Base-by-base conservation (phyloP, 1,139 yeast species). In the Lodderomyces beijingensis region DNA sequence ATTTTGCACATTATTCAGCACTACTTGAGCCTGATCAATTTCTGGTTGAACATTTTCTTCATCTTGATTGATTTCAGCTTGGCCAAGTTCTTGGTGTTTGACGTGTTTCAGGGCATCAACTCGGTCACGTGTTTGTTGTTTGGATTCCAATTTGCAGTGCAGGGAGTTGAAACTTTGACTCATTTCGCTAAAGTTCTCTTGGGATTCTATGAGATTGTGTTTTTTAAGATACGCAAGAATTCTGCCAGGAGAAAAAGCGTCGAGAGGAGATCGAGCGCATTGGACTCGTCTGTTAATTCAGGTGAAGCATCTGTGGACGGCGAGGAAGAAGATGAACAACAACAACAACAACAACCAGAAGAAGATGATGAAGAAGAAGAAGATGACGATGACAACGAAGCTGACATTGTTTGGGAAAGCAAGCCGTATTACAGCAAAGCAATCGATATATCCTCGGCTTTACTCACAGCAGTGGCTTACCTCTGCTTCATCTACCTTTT, bases 131-230 rank as follows among this genome's bases (percentile, higher is more conserved):
- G 79, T 67, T 47, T 71, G 55, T 60, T 75, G 21, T 80, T 85
- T 56, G 91, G 91, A 0, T 79, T 86, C 52, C 93, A 85, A 46
- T 82, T 82, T 53, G 79, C 85, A 4, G 61, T 84, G 33, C 65
- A 81, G 39, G 73, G 77, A 11, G 66, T 82, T 17, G 82, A 79
- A 33, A 55, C 78, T 14, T 45, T 75, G 14, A 62, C 75, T 6
- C 61, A 69, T 31, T 57, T 65, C 13, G 60, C 70, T 26, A 77
- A 79, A 47, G 65, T 74, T 35, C 38, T 62, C 2, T 56, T 86
- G 39, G 78, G 79, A 43, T 53, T 77, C 19, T 65, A 70, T 43
- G 96, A 87, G 46, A 53, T 80, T 25, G 39, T 55, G 40, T 32
- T 63, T 17, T 66, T 57, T 42, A 34, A 34, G 27, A 33, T 41